phyloP scores from a whole-genome alignment of 169 alveolate species.

The Plasmodium gallinaceum region DNA sequence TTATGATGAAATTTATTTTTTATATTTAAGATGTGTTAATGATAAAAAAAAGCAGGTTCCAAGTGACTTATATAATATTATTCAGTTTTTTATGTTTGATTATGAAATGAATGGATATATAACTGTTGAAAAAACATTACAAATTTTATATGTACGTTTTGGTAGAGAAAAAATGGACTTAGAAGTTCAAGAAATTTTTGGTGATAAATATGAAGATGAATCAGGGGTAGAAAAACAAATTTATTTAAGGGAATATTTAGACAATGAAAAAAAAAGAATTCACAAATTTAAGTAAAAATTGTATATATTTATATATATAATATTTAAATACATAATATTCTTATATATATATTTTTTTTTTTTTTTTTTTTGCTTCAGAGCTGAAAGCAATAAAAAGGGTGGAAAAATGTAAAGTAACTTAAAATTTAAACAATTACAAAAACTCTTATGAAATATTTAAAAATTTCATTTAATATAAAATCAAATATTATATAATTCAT shows the following conservation, averaged over 20 bases:
- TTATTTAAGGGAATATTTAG: slow-evolving; percentile 49
- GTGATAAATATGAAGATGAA: slow-evolving; percentile 72
- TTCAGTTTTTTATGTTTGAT: slow-evolving; percentile 73
- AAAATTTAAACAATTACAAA: too few relatives aligned
- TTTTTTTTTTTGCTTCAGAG: slow-evolving; percentile 17
- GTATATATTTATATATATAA: slow-evolving; percentile 2
- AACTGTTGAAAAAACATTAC: slow-evolving; percentile 72
- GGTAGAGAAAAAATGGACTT: slow-evolving; percentile 73
- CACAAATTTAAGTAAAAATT: slow-evolving; percentile 52
- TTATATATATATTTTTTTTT: background rate
- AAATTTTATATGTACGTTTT: slow-evolving; percentile 72
- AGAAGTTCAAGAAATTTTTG: slow-evolving; percentile 73
- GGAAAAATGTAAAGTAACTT: slow-evolving; percentile 16
- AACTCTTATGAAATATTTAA: too few relatives aligned
- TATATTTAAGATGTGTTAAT: slow-evolving; percentile 63
- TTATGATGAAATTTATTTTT: slow-evolving; percentile 71
- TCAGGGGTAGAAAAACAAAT: slow-evolving; percentile 70
- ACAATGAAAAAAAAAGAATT: slow-evolving; percentile 62
- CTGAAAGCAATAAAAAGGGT: slow-evolving; percentile 41
- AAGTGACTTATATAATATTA: slow-evolving; percentile 67
- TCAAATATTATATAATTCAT: too few relatives aligned
- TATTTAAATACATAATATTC: background rate
- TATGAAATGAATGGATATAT: slow-evolving; percentile 75
- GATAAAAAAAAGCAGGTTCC: slow-evolving; percentile 70
- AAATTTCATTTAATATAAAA: too few relatives aligned